phyloP scores from a whole-genome alignment of 805 yeast genomes.

The Candida insectalens region DNA sequence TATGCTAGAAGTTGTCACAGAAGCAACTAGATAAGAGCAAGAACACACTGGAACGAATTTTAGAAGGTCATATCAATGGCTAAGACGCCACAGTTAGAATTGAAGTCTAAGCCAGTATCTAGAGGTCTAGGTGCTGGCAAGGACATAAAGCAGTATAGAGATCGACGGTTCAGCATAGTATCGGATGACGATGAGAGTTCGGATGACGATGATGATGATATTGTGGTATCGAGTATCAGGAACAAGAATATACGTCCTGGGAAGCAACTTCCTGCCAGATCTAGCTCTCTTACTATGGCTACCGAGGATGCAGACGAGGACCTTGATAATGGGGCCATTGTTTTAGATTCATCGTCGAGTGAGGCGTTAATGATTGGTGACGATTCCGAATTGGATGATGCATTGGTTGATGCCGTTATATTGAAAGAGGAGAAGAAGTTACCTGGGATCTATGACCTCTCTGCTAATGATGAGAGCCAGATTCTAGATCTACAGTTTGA shows the following conservation, averaged over 20 bases:
- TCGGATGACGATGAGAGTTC: constrained; percentile 18
- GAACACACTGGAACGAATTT: no score
- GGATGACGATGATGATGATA: constrained; percentile 20
- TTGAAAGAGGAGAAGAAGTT: constrained; percentile 30
- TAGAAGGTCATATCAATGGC: no score
- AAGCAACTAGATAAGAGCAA: no score
- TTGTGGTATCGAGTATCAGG: background rate
- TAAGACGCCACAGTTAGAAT: no score
- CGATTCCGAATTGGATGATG: constrained; percentile 29
- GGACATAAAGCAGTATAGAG: constrained; percentile 1
- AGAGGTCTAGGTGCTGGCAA: no score
- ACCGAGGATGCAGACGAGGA: constrained; percentile 55
- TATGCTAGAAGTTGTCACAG: no score
- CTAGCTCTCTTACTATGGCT: no score
- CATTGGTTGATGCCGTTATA: constrained; percentile 32
- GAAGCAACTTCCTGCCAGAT: no score
- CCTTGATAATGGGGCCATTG: no score
- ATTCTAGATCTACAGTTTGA: constrained; percentile 10
- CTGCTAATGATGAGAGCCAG: constrained; percentile 14
- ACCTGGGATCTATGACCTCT: constrained; percentile 14
- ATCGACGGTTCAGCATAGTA: constrained; percentile 19
- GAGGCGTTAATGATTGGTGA: constrained; percentile 20
- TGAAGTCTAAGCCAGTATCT: no score
- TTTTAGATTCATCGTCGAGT: background rate
- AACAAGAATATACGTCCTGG: no score